Percentiles rank a stretch among this genome's conserved stretches.
These are phyloP conservation scores for Curvularia hawaiiensis DNA, from an alignment of 2,329 filamentous ascomycete species.

Conservation along the genomic window DNA sequence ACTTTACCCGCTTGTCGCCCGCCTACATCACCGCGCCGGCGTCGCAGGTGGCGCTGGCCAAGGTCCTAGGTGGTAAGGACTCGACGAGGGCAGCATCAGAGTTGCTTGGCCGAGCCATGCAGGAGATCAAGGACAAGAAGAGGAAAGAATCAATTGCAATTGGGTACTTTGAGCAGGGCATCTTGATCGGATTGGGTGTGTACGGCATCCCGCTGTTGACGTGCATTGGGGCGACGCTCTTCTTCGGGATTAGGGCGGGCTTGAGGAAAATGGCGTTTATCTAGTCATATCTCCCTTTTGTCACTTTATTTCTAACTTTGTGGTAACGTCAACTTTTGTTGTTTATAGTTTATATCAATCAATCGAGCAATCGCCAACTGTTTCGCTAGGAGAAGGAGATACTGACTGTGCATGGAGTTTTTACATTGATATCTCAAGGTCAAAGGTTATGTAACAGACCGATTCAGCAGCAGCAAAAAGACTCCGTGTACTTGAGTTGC, in stretches of 20 bases:
- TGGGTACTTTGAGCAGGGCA: slow-evolving; percentile 42
- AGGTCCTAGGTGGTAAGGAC: slow-evolving; percentile 18
- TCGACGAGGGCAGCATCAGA: slow-evolving; percentile 18
- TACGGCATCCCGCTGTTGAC: slow-evolving; percentile 39
- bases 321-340: background rate
- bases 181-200: slow-evolving; percentile 44
- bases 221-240: slow-evolving; percentile 33
- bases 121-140: slow-evolving; percentile 41
- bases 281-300: background rate
- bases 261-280: slow-evolving; percentile 28
- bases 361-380: background rate
- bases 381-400: background rate
- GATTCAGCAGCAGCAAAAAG: background rate
- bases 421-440: too few species aligned
- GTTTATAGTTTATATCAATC: background rate
- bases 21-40: slow-evolving; percentile 19
- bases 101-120: slow-evolving; percentile 22
- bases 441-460: background rate
- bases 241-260: slow-evolving; percentile 33
- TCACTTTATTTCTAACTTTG: background rate
- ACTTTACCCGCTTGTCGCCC: slow-evolving; percentile 29
- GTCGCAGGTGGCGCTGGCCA: slow-evolving; percentile 26
- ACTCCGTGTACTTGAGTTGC: background rate
- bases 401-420: too few species aligned
- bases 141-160: slow-evolving; percentile 39